Base-by-base conservation (phyloP, 768 basidiomycete genomes). In the Tubosaeta sp. region DNA sequence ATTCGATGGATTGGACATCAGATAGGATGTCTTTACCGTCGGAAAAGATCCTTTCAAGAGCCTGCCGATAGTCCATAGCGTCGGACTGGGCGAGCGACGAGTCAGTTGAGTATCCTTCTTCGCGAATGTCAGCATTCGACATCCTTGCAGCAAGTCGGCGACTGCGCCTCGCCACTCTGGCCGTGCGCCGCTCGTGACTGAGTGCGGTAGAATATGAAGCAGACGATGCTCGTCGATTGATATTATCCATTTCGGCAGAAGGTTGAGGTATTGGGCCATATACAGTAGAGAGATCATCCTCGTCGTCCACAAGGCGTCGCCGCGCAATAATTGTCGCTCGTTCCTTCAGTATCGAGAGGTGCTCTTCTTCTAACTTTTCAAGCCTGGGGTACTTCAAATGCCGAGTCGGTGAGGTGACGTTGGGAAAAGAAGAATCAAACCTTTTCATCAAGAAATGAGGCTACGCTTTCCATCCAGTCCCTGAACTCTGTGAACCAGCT, bases 61-160 rank as follows among this genome's bases (percentile, higher is more conserved):
- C 91, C 1, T 71, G 71, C 16, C 67, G 63, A 70, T 90, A 95
- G 46, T 93, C 89, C 6, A 76, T 72, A 11, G 79, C 75, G 59
- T 94, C 91, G 3, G 80, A 73, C 13, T 80, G 76, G 2, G 79
- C 72, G 5, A 95, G 72, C 4, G 83, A 82, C 0, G 86, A 81
- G 63, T 95, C 94, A 0, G 94, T 95, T 14, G 91, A 94, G 59
- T 83, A 92, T 0, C 92, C 94, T 67, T 93, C 90, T 58, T 93
- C 86, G 19, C 34, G 55, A 37, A 38, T 6, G 53, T 76, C 66
- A 27, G 66, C 54, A 13, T 60, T 50, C 10, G 47, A 27, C 29
- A 59, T 57, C 11, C 72, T 72, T 34, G 48, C 35, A 60, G 70
- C 43, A 34, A 59, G 70, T 33, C 84, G 81, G 29, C 65, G 65